A percentile compares a stretch with the other conserved stretches of the same genome.
Evolutionary conservation across 1,139 yeast genomes (phyloP).

Genomic region (Diutina siamensis): DNA sequence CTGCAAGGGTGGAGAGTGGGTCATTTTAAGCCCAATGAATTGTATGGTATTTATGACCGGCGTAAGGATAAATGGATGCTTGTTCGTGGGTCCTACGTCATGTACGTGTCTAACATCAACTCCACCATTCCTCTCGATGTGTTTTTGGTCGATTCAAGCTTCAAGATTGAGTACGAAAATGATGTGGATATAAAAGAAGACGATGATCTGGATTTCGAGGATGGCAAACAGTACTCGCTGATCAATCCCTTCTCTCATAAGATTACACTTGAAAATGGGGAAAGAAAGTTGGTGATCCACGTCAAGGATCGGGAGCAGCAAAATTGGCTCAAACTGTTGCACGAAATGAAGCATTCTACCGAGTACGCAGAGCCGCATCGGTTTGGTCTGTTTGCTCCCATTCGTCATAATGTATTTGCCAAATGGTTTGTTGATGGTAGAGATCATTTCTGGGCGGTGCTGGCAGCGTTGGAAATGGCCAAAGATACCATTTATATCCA

Average conservation of each 20-base stretch:
- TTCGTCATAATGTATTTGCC: constrained; percentile 73
- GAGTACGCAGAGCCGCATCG: constrained; percentile 67
- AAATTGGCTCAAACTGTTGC: constrained; percentile 68
- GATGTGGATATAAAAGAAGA: constrained; percentile 18
- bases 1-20: constrained; percentile 96
- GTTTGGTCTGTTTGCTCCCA: constrained; percentile 88
- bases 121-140: constrained; percentile 88
- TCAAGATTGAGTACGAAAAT: constrained; percentile 38
- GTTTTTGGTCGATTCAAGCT: constrained; percentile 66
- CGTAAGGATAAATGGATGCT: constrained; percentile 90
- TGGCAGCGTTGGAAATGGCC: constrained; percentile 88
- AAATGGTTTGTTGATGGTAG: constrained; percentile 97
- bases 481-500: constrained; percentile 89
- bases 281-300: constrained; percentile 63
- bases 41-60: constrained; percentile 77
- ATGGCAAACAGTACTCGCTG: constrained; percentile 14
- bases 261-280: constrained; percentile 67
- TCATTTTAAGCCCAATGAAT: constrained; percentile 69
- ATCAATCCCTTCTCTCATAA: constrained; percentile 12
- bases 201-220: constrained; percentile 37
- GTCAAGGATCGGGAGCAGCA: constrained; percentile 60
- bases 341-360: constrained; percentile 54
- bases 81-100: constrained; percentile 71
- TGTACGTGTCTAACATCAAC: constrained; percentile 75
- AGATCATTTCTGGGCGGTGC: constrained; percentile 94